A percentile compares a stretch with the other conserved stretches of the same genome.
These are phyloP conservation scores for Fusarium aywerte DNA, from an alignment of 2,329 filamentous ascomycete genomes.

Conservation along the genomic window DNA sequence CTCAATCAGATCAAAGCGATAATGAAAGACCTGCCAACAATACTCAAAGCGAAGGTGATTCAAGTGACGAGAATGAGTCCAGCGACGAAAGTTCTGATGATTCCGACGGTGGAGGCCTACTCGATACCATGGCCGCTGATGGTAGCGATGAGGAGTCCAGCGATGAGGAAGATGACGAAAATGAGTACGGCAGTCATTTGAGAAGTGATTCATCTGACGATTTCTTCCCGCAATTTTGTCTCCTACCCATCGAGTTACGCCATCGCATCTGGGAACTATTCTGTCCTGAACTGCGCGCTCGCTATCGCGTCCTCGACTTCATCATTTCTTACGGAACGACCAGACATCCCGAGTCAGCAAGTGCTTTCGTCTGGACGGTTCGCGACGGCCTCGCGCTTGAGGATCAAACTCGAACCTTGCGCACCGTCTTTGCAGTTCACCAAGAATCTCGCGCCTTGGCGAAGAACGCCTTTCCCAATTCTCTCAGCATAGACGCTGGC, in stretches of 20 bases:
- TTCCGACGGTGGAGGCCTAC: constrained; percentile 38
- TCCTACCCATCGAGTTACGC: constrained; percentile 48
- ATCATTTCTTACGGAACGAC: constrained; percentile 25
- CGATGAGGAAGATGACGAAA: constrained; percentile 15
- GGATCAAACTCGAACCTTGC: constrained; percentile 46
- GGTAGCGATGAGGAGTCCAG: constrained; percentile 38
- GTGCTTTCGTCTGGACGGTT: constrained; percentile 25
- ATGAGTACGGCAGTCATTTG: background rate
- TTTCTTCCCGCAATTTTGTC: constrained; percentile 45
- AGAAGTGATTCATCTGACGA: background rate
- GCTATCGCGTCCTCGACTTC: constrained; percentile 48
- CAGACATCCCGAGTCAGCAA: constrained; percentile 8
- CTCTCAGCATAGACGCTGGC: constrained; percentile 45
- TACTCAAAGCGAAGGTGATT: background rate
- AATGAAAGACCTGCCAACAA: background rate
- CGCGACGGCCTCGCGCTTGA: constrained; percentile 42
- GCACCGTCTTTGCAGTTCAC: constrained; percentile 50
- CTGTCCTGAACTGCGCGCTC: constrained; percentile 47
- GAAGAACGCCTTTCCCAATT: constrained; percentile 48
- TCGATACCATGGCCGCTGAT: constrained; percentile 43
- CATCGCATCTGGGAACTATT: constrained; percentile 49
- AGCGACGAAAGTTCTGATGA: constrained; percentile 31
- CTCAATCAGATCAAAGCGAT: constrained; percentile 14
- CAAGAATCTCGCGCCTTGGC: constrained; percentile 52
- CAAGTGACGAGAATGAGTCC: constrained; percentile 20